Evolutionary conservation across 176 grass and related monocot genomes (phyloP).

Genomic region (Stipa capillata): DNA sequence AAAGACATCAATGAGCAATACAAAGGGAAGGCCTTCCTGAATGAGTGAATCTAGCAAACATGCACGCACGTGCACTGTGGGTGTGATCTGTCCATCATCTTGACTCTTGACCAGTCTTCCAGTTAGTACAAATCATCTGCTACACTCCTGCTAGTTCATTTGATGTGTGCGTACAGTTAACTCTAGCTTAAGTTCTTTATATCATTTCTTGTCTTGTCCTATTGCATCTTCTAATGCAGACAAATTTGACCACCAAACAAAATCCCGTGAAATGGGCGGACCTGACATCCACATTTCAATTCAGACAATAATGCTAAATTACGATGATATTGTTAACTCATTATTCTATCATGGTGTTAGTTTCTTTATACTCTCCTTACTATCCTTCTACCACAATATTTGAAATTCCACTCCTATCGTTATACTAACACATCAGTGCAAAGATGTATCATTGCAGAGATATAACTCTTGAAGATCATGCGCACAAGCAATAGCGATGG

Average conservation of each 20-base stretch:
- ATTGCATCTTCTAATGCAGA: constrained; percentile 17
- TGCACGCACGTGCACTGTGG: constrained; percentile 37
- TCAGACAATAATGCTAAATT: neutral
- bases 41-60: constrained; percentile 19
- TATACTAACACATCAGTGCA: neutral
- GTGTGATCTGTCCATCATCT: constrained; percentile 9
- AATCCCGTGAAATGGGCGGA: constrained; percentile 7
- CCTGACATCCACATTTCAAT: neutral
- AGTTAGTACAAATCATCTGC: neutral
- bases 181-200: constrained; percentile 19
- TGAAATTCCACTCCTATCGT: neutral
- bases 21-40: neutral
- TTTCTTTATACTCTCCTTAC: neutral
- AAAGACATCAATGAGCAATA: neutral
- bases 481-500: too few species aligned
- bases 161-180: constrained; percentile 19
- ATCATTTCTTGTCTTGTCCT: neutral
- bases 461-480: neutral
- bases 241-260: constrained; percentile 46
- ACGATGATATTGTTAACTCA: neutral
- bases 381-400: neutral
- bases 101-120: constrained; percentile 2
- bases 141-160: neutral
- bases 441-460: neutral
- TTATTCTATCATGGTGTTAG: neutral